Conservation (phyloP, 495 filamentous ascomycete species). For the Aspergillus bertholletiae region DNA sequence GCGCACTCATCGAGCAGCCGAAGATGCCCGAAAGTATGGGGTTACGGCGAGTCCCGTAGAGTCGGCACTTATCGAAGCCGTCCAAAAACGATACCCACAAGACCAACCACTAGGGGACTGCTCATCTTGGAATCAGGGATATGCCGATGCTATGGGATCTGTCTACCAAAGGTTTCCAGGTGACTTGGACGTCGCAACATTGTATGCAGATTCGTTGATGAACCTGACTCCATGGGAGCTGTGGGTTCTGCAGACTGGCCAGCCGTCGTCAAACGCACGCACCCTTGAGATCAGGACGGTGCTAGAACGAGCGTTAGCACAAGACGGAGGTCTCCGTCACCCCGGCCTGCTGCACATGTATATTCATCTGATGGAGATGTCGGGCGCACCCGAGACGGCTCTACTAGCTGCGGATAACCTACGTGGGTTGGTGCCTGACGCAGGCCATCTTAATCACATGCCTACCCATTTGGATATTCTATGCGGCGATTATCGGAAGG, state of each 20-base stretch:
- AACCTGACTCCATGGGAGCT: slow-evolving; percentile 66
- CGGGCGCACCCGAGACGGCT: slow-evolving; percentile 53
- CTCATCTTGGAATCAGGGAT: slow-evolving; percentile 50
- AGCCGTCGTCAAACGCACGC: slow-evolving; percentile 49
- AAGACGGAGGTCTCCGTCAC: slow-evolving; percentile 41
- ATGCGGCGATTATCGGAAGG: slow-evolving; percentile 61
- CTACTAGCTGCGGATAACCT: slow-evolving; percentile 55
- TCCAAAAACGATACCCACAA: slow-evolving; percentile 53
- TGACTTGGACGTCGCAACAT: slow-evolving; percentile 57
- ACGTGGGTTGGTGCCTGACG: slow-evolving; percentile 59
- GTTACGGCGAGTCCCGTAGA: slow-evolving; percentile 39
- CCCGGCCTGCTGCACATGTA: slow-evolving; percentile 67
- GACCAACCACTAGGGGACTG: slow-evolving; percentile 36
- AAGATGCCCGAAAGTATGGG: slow-evolving; percentile 36
- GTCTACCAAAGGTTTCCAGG: slow-evolving; percentile 52
- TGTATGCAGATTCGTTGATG: slow-evolving; percentile 67
- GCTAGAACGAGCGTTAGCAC: slow-evolving; percentile 49
- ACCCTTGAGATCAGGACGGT: slow-evolving; percentile 55
- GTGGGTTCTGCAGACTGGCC: slow-evolving; percentile 58
- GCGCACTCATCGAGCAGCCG: slow-evolving; percentile 40
- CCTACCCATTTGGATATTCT: slow-evolving; percentile 66
- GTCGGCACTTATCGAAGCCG: slow-evolving; percentile 53
- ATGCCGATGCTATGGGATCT: slow-evolving; percentile 57
- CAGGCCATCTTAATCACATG: slow-evolving; percentile 73
- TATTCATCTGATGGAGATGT: slow-evolving; percentile 77